These are phyloP conservation scores for Dactylellina haptotyla DNA, from an alignment of 2,329 filamentous ascomycete genomes.

Conservation along the genomic window DNA sequence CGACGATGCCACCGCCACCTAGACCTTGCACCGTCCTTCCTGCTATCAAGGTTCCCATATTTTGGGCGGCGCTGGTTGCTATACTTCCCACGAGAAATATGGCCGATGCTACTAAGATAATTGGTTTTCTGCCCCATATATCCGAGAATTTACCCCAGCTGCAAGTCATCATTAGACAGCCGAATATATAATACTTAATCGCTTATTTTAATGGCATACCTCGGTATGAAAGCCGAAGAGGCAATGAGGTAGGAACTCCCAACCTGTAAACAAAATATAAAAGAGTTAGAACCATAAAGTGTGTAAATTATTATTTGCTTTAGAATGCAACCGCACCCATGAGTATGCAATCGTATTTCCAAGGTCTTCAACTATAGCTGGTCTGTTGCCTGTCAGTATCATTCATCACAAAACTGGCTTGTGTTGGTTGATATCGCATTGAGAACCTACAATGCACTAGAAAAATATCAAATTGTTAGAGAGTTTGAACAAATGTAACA, in stretches of 20 bases:
- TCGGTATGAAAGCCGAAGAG: constrained; percentile 50
- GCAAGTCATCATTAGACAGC: not conserved
- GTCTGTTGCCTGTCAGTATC: too few relatives aligned
- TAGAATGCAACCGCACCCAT: constrained; percentile 29
- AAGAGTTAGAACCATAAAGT: not conserved
- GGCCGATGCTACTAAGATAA: constrained; percentile 70
- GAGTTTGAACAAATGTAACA: not conserved
- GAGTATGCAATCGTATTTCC: constrained; percentile 42
- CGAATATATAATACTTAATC: not conserved
- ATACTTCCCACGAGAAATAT: constrained; percentile 72
- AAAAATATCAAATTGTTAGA: constrained; percentile 5
- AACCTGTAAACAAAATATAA: constrained; percentile 15
- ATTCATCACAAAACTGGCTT: not conserved
- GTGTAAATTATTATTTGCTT: not conserved
- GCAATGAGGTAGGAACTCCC: constrained; percentile 52
- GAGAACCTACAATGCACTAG: constrained; percentile 44
- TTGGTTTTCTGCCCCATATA: constrained; percentile 73
- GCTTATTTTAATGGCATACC: constrained; percentile 10
- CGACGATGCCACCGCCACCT: constrained; percentile 69
- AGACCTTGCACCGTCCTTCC: constrained; percentile 69
- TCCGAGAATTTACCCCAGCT: constrained; percentile 62
- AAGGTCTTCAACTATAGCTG: constrained; percentile 44
- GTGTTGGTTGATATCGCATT: not conserved
- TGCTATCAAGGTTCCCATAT: constrained; percentile 68
- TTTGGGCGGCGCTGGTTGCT: constrained; percentile 66